Evolutionary conservation across 352 stramenopile species (phyloP).

Genomic region (Phytopythium kandeliae): DNA sequence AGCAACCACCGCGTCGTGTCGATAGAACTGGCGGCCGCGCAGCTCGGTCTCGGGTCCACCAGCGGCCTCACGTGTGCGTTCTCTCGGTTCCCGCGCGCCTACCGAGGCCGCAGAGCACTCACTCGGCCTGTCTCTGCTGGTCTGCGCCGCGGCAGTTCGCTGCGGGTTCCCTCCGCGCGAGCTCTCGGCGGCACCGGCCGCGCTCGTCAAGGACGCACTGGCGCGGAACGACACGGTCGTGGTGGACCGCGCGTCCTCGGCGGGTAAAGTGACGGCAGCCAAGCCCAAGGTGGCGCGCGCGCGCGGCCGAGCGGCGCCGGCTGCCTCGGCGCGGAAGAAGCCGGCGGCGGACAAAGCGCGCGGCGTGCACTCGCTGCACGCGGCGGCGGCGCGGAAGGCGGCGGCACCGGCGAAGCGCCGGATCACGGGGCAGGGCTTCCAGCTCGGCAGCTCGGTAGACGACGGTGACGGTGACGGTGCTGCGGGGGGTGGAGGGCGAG

Average conservation of each 20-base stretch:
- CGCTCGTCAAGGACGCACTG: constrained; percentile 43
- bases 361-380: constrained; percentile 51
- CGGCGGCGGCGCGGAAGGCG: constrained; percentile 8
- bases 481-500: constrained; percentile 10
- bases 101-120: too few species aligned
- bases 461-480: constrained; percentile 5
- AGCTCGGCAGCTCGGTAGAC: constrained; percentile 51
- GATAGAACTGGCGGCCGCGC: constrained; percentile 32
- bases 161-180: constrained; percentile 55
- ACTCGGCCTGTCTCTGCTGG: too few species aligned
- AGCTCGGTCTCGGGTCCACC: constrained; percentile 35
- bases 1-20: background rate
- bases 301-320: constrained; percentile 5
- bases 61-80: constrained; percentile 51
- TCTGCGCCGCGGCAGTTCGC: constrained; percentile 34
- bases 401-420: constrained; percentile 30
- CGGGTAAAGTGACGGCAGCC: constrained; percentile 4
- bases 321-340: constrained; percentile 7
- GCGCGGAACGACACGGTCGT: constrained; percentile 71
- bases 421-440: constrained; percentile 34
- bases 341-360: constrained; percentile 10
- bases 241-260: constrained; percentile 20
- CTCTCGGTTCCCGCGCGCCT: too few species aligned
- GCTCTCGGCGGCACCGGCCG: constrained; percentile 27
- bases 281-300: constrained; percentile 4